Conservation (phyloP, 2,329 filamentous ascomycete genomes). For the Tolypocladium tundrense region DNA sequence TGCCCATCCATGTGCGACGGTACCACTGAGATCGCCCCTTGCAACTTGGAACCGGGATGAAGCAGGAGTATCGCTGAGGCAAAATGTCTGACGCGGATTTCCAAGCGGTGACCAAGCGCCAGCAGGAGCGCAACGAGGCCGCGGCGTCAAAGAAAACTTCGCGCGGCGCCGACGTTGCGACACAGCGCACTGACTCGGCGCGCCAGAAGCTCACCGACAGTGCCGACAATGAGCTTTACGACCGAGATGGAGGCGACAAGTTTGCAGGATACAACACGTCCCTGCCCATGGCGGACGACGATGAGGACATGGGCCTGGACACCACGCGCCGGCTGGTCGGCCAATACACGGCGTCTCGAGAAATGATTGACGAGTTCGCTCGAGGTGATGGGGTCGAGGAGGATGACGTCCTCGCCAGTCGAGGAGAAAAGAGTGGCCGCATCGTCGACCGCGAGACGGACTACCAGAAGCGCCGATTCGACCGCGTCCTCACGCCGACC, state of each 20-base stretch:
- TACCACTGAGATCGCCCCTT: conserved; percentile 21
- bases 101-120: conserved; percentile 75
- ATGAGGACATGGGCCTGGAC: conserved; percentile 70
- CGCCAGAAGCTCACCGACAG: conserved; percentile 86
- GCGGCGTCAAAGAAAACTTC: conserved; percentile 72
- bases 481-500: conserved; percentile 77
- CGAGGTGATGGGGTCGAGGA: conserved; percentile 79
- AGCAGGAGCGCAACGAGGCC: conserved; percentile 83
- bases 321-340: conserved; percentile 72
- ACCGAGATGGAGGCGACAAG: conserved; percentile 65
- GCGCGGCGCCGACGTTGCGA: conserved; percentile 66
- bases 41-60: conserved; percentile 33
- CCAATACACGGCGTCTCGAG: conserved; percentile 88
- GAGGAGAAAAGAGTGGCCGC: conserved; percentile 76
- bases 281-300: conserved; percentile 68
- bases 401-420: conserved; percentile 75
- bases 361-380: conserved; percentile 91
- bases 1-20: conserved; percentile 25
- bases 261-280: conserved; percentile 87
- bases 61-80: conserved; percentile 22
- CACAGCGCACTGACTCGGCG: conserved; percentile 76
- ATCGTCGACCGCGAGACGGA: conserved; percentile 92
- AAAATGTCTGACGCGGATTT: conserved; percentile 73
- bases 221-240: conserved; percentile 84
- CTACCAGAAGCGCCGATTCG: conserved; percentile 91